Evolutionary conservation across 192 early-diverging fungal genomes (phyloP).

Genomic region (Coemansia aciculifera): DNA sequence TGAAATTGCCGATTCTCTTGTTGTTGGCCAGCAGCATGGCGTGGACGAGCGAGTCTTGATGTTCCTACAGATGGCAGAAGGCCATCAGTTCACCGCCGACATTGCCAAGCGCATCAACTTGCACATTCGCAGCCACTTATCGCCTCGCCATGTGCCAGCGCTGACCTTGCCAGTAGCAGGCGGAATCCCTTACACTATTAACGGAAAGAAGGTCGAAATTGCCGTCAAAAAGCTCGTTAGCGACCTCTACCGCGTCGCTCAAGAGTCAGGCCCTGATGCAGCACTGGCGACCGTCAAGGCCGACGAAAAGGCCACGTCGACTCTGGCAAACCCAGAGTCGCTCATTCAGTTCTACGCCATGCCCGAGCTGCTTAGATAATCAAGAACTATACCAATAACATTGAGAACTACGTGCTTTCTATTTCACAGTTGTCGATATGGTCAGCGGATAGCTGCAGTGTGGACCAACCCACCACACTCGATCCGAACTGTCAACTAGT

Average conservation of each 20-base stretch:
- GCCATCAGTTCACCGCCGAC: slow-evolving; percentile 57
- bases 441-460: slow-evolving; percentile 44
- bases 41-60: slow-evolving; percentile 91
- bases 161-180: slow-evolving; percentile 74
- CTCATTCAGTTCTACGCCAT: slow-evolving; percentile 80
- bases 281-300: slow-evolving; percentile 57
- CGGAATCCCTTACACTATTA: slow-evolving; percentile 91
- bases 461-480: slow-evolving; percentile 37
- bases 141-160: slow-evolving; percentile 89
- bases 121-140: slow-evolving; percentile 81
- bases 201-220: slow-evolving; percentile 97
- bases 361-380: slow-evolving; percentile 54
- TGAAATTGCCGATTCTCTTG: slow-evolving; percentile 82
- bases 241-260: slow-evolving; percentile 48
- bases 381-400: slow-evolving; percentile 17
- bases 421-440: slow-evolving; percentile 40
- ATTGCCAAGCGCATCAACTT: slow-evolving; percentile 71
- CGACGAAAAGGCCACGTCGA: slow-evolving; percentile 79
- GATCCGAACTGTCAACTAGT: slow-evolving; percentile 24
- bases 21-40: slow-evolving; percentile 82
- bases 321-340: slow-evolving; percentile 88
- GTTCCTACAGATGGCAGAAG: slow-evolving; percentile 83
- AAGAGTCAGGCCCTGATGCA: slow-evolving; percentile 54
- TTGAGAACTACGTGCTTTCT: slow-evolving; percentile 33
- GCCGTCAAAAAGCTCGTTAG: slow-evolving; percentile 78